Base-by-base conservation (phyloP, 768 basidiomycete genomes). In the Chalciporus chontae region DNA sequence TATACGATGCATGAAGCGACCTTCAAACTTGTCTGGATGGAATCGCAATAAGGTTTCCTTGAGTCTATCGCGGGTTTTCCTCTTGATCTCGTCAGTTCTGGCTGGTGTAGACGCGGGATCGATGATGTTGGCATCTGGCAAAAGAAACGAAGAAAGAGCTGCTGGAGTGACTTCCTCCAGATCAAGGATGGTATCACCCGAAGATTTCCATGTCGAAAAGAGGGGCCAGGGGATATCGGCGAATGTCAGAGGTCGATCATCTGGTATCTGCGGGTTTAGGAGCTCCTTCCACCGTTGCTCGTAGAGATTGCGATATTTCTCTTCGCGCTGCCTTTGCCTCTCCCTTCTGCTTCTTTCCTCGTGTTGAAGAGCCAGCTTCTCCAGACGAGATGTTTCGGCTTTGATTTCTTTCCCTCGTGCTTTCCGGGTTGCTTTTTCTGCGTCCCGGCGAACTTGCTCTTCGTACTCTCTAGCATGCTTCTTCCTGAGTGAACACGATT, bases 11-110 rank as follows among this genome's bases (percentile, higher is more conserved):
- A 87, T 80, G 42, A 89, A 69, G 29, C 87, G 75, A 17, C 87
- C 85, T 62, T 90, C 85, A 47, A 89, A 89, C 63, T 90, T 90
- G 66, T 90, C 87, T 2, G 87, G 87, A 61, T 90, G 87, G 63
- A 85, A 90, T 17, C 86, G 81, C 21, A 88, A 65, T 58, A 87
- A 74, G 0, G 84, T 76, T 66, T 87, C 86, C 57, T 83, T 72
- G 40, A 88, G 59, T 53, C 75, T 82, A 17, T 87, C 84, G 61
- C 78, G 83, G 29, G 71, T 73, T 61, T 75, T 79, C 64, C 73
- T 78, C 29, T 64, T 62, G 18, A 51, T 51, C 17, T 68, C 70
- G 43, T 52, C 61, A 18, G 54, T 45, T 17, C 45, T 41, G 39
- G 55, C 46, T 40, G 48, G 38, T 18, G 29, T 8, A 15, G 40